A percentile compares a stretch with the other conserved stretches of the same genome.
Evolutionary conservation across 83 land plant species (phyloP).

Genomic region (Thuja plicata): DNA sequence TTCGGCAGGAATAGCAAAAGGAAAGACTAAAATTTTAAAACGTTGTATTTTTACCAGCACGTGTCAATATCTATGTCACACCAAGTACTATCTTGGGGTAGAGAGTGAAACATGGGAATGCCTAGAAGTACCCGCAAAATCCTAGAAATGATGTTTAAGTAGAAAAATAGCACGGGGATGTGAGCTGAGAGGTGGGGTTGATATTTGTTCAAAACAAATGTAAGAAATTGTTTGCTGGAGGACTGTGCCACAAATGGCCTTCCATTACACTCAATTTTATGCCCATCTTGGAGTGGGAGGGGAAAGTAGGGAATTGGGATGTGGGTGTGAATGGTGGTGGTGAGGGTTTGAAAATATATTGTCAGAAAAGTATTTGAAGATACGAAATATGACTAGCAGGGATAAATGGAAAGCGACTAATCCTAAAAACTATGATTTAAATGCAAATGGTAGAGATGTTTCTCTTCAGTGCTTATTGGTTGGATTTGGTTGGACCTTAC

Average conservation of each 20-base stretch:
- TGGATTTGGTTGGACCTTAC: not conserved
- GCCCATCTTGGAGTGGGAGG: not conserved
- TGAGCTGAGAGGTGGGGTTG: not conserved
- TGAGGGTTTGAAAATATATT: not conserved
- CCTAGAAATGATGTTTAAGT: not conserved
- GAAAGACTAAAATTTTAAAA: not conserved
- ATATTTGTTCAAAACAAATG: not conserved
- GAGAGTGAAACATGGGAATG: not conserved
- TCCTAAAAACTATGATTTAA: not conserved
- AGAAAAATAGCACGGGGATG: not conserved
- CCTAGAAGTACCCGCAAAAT: not conserved
- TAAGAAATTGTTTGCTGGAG: not conserved
- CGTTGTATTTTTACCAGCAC: not conserved
- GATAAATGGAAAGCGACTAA: not conserved
- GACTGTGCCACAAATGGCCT: not conserved
- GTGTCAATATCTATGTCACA: no score
- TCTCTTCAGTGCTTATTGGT: not conserved
- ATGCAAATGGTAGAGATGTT: not conserved
- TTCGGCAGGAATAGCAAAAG: not conserved
- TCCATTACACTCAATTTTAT: not conserved
- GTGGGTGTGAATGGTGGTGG: not conserved
- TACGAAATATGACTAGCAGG: not conserved
- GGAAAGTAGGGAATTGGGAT: not conserved
- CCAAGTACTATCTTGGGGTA: not conserved
- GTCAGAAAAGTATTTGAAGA: not conserved